Percentiles rank a stretch among this genome's conserved stretches.
These are phyloP conservation scores for Cladosporium velox DNA, from an alignment of 2,329 filamentous ascomycete genomes.

Conservation along the genomic window DNA sequence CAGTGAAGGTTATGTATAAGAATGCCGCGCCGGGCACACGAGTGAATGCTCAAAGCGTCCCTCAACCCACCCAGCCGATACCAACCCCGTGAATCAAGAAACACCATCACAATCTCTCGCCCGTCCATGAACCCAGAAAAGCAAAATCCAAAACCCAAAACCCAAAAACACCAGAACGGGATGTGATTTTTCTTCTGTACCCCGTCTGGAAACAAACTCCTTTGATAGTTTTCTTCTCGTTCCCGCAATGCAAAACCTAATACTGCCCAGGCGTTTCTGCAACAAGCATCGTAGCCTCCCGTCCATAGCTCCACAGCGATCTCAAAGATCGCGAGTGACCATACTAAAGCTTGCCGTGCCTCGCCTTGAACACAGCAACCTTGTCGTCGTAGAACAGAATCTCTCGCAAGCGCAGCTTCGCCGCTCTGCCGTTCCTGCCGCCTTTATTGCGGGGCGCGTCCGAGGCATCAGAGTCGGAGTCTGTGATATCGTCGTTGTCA, in stretches of 20 bases:
- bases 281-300: not conserved
- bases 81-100: not conserved
- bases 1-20: not conserved
- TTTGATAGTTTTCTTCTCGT: not conserved
- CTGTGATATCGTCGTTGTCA: constrained; percentile 24
- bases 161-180: not conserved
- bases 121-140: not conserved
- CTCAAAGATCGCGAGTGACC: not conserved
- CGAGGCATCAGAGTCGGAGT: constrained; percentile 14
- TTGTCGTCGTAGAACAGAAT: constrained; percentile 86
- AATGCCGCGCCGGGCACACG: not conserved
- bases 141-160: not conserved
- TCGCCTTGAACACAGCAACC: constrained; percentile 75
- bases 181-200: not conserved
- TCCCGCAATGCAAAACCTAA: not conserved
- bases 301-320: not conserved
- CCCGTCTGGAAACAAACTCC: not conserved
- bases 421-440: constrained; percentile 22
- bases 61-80: not conserved
- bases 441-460: constrained; percentile 16
- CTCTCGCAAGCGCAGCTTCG: constrained; percentile 66
- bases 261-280: not conserved
- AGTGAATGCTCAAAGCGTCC: not conserved
- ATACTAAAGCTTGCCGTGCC: constrained; percentile 56
- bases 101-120: not conserved